Percentiles rank a stretch among this genome's conserved stretches.
phyloP scores from a whole-genome alignment of 768 basidiomycete species.

The Chlorophyllum brunneum region DNA sequence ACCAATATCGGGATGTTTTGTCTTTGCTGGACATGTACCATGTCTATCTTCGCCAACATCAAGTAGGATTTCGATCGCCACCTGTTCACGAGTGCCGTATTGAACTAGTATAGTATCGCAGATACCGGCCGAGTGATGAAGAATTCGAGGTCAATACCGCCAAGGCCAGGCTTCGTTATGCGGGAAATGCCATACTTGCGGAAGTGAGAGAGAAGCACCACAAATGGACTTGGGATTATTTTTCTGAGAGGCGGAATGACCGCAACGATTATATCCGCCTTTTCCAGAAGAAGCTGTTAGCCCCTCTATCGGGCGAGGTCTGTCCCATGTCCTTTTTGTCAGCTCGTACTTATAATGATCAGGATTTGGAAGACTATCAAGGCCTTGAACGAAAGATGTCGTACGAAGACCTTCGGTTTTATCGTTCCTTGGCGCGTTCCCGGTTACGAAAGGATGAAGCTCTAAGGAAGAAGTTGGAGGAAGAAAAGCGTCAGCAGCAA shows the following conservation, averaged over 20 bases:
- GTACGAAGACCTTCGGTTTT: slow-evolving; percentile 96
- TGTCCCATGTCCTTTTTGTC: slow-evolving; percentile 20
- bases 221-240: slow-evolving; percentile 91
- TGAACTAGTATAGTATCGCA: slow-evolving; percentile 62
- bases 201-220: slow-evolving; percentile 79
- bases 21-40: slow-evolving; percentile 96
- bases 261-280: slow-evolving; percentile 79
- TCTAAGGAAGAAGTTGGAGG: slow-evolving; percentile 64
- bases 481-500: slow-evolving; percentile 53
- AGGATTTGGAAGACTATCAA: slow-evolving; percentile 40
- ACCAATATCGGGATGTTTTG: slow-evolving; percentile 92
- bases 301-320: slow-evolving; percentile 52
- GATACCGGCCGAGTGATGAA: slow-evolving; percentile 65
- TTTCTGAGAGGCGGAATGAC: slow-evolving; percentile 84
- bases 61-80: slow-evolving; percentile 40
- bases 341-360: slow-evolving; percentile 20
- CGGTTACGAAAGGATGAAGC: slow-evolving; percentile 83
- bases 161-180: slow-evolving; percentile 72
- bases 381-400: slow-evolving; percentile 76
- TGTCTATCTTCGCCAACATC: slow-evolving; percentile 81
- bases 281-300: slow-evolving; percentile 72
- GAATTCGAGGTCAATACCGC: slow-evolving; percentile 59
- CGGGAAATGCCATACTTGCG: slow-evolving; percentile 71
- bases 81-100: neutral
- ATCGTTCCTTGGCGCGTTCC: slow-evolving; percentile 91